Conservation (phyloP, 2,329 filamentous ascomycete species). For the Fusarium sarcochroum region DNA sequence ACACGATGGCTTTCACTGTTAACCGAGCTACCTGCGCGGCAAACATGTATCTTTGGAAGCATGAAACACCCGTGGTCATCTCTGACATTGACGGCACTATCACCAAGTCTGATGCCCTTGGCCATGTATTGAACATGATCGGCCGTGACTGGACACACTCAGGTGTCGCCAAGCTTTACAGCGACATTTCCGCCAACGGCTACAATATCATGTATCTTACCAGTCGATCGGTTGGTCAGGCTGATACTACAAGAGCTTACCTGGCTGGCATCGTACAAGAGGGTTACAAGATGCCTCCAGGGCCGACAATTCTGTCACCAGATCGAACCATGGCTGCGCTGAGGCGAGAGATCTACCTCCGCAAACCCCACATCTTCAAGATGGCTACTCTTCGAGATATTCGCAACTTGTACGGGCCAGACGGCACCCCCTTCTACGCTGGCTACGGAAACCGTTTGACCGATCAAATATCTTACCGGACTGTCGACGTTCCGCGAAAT, state of each 20-base stretch:
- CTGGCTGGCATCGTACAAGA: slow-evolving; percentile 92
- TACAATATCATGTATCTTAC: slow-evolving; percentile 99
- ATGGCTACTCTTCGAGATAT: slow-evolving; percentile 99
- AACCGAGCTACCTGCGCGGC: slow-evolving; percentile 94
- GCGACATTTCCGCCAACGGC: slow-evolving; percentile 93
- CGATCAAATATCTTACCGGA: slow-evolving; percentile 95
- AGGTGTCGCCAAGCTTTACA: slow-evolving; percentile 96
- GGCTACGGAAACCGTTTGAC: slow-evolving; percentile 97
- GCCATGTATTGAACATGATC: slow-evolving; percentile 96
- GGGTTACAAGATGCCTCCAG: slow-evolving; percentile 85
- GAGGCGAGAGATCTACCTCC: slow-evolving; percentile 90
- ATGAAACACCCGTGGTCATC: slow-evolving; percentile 94
- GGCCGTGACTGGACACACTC: slow-evolving; percentile 98
- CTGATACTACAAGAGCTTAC: slow-evolving; percentile 91
- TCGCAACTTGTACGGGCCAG: slow-evolving; percentile 83
- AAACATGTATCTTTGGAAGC: slow-evolving; percentile 93
- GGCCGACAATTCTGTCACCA: slow-evolving; percentile 94
- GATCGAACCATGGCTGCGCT: slow-evolving; percentile 95
- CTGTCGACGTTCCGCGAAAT: slow-evolving; percentile 93
- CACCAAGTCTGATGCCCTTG: slow-evolving; percentile 95
- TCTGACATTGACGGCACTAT: slow-evolving; percentile 99
- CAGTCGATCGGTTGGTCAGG: slow-evolving; percentile 91
- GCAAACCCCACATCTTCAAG: slow-evolving; percentile 99
- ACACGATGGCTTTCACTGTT: slow-evolving; percentile 95
- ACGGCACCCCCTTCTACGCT: slow-evolving; percentile 90